A percentile compares a stretch with the other conserved stretches of the same genome.
Conservation (phyloP, 1,284 basidiomycete genomes). For the Cryptococcus deneoformans region DNA sequence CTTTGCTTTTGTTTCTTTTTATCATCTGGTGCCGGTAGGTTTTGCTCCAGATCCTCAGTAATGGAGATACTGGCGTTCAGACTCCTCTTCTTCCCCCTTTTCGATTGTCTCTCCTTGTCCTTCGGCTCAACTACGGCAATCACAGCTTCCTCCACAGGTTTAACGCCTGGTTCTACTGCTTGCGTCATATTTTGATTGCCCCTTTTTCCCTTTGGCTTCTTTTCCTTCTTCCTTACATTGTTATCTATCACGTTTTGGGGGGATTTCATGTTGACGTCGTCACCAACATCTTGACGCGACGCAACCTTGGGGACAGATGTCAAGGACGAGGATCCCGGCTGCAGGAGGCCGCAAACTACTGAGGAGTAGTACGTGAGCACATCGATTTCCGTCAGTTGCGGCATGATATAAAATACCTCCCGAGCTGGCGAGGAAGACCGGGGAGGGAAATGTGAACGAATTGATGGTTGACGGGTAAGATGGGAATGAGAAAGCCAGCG, state of each 20-base stretch:
- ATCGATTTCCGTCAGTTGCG: constrained; percentile 2
- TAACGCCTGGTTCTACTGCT: background rate
- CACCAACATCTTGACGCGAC: background rate
- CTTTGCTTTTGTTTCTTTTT: too few species aligned
- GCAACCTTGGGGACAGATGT: background rate
- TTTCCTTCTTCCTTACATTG: background rate
- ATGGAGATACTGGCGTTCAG: too few species aligned
- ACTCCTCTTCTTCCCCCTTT: too few species aligned
- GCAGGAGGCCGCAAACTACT: background rate
- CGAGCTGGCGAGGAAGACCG: background rate
- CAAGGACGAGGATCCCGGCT: background rate
- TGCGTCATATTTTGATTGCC: background rate
- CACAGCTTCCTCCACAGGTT: background rate
- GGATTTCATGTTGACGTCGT: background rate
- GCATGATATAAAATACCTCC: background rate
- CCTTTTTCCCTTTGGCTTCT: background rate
- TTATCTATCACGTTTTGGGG: background rate
- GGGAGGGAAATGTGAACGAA: background rate
- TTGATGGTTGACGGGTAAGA: background rate
- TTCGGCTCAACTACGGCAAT: background rate
- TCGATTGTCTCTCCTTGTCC: background rate
- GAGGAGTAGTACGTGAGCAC: background rate
- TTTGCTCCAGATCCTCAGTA: too few species aligned
- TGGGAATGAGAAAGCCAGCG: background rate
- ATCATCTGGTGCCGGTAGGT: too few species aligned